phyloP scores from a whole-genome alignment of 805 yeast species.

The Lachancea lanzarotensis region DNA sequence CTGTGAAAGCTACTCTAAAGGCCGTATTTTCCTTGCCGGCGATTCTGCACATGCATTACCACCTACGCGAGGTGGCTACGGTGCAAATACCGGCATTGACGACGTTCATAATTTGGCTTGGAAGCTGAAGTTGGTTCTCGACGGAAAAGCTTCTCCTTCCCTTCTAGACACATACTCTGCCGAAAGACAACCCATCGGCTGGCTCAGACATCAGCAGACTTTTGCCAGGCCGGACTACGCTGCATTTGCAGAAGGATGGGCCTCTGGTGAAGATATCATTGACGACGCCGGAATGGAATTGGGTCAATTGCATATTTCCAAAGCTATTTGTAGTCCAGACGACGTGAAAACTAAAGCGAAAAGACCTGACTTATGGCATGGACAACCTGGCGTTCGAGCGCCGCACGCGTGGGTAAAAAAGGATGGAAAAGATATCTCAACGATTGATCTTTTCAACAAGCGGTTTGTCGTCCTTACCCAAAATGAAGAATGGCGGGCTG shows the following conservation, averaged over 20 bases:
- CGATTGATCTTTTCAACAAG: neutral
- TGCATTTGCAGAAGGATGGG: neutral
- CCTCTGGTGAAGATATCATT: neutral
- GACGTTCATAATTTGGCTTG: constrained; percentile 4
- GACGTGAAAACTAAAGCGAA: neutral
- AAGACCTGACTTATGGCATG: neutral
- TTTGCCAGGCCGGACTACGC: constrained; percentile 2
- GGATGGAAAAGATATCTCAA: neutral
- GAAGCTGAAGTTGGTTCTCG: neutral
- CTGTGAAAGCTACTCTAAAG: neutral
- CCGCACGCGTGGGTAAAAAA: neutral
- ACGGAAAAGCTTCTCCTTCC: neutral
- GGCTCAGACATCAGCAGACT: constrained; percentile 2
- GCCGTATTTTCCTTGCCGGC: neutral
- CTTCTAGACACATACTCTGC: neutral
- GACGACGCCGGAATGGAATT: constrained; percentile 1
- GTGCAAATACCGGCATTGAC: constrained; percentile 2
- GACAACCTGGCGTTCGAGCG: constrained; percentile 1
- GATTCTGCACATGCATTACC: constrained; percentile 1
- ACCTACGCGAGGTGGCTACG: constrained; percentile 2
- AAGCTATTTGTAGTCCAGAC: neutral
- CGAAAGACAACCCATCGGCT: constrained; percentile 2
- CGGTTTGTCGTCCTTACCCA: neutral
- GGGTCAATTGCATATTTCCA: neutral
- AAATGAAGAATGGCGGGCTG: neutral